phyloP scores from a whole-genome alignment of 306 rosid species.

The Citrullus colocynthis region DNA sequence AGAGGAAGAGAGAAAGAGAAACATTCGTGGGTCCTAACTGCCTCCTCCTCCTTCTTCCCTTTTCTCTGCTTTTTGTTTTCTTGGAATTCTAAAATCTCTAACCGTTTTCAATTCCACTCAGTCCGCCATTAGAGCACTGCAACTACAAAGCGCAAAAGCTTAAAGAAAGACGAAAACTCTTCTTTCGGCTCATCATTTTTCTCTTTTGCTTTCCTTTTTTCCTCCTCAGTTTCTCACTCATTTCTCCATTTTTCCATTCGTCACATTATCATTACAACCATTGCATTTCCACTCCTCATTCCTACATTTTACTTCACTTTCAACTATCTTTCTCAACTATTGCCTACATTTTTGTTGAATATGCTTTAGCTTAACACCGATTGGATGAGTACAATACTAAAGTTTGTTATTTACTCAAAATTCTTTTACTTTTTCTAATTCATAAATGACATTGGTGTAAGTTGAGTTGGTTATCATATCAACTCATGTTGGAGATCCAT shows the following conservation, averaged over 20 bases:
- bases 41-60: slow-evolving; percentile 16
- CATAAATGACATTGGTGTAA: no score
- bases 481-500: background rate
- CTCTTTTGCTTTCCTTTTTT: background rate
- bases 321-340: background rate
- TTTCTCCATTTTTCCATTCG: background rate
- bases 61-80: background rate
- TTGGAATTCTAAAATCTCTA: slow-evolving; percentile 10
- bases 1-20: slow-evolving; percentile 19
- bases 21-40: slow-evolving; percentile 40
- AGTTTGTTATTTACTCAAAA: background rate
- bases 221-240: background rate
- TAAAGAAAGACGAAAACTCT: background rate
- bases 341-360: background rate
- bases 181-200: background rate
- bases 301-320: background rate
- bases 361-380: background rate
- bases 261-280: background rate
- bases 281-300: background rate
- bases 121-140: background rate
- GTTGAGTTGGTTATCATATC: background rate
- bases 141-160: no score
- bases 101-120: slow-evolving; percentile 21
- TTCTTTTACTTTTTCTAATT: background rate
- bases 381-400: background rate